phyloP scores from a whole-genome alignment of 345 rosid species.

The Erucastrum elatum region DNA sequence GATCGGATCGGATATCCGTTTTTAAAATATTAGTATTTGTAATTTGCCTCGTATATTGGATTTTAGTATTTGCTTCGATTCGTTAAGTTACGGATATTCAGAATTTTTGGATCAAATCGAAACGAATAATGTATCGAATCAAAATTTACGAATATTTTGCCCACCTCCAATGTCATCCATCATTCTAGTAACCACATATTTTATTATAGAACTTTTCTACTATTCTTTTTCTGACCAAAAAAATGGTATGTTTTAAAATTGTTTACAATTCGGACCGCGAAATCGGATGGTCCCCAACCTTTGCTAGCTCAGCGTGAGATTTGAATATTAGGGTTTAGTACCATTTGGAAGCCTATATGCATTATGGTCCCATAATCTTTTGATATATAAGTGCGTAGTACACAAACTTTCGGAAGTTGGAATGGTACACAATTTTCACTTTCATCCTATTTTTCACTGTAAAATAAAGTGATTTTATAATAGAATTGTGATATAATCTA shows the following conservation, averaged over 20 bases:
- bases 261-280: slow-evolving; percentile 4
- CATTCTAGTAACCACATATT: slow-evolving; percentile 22
- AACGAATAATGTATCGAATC: no score
- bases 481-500: no score
- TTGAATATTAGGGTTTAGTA: slow-evolving; percentile 41
- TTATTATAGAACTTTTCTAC: neutral
- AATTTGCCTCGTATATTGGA: no score
- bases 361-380: slow-evolving; percentile 36
- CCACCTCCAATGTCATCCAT: slow-evolving; percentile 15
- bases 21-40: no score
- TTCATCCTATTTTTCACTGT: no score
- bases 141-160: no score
- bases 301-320: slow-evolving; percentile 37
- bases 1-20: no score
- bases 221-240: slow-evolving; percentile 2
- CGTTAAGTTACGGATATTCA: no score
- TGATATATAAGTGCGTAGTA: slow-evolving; percentile 33
- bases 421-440: slow-evolving; percentile 27
- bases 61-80: no score
- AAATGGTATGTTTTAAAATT: neutral
- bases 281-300: slow-evolving; percentile 41
- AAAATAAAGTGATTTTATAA: no score
- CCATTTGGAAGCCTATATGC: slow-evolving; percentile 39
- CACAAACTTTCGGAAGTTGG: slow-evolving; percentile 13
- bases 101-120: no score